Conservation (phyloP, 805 yeast genomes). For the Candida sphagnicola region DNA sequence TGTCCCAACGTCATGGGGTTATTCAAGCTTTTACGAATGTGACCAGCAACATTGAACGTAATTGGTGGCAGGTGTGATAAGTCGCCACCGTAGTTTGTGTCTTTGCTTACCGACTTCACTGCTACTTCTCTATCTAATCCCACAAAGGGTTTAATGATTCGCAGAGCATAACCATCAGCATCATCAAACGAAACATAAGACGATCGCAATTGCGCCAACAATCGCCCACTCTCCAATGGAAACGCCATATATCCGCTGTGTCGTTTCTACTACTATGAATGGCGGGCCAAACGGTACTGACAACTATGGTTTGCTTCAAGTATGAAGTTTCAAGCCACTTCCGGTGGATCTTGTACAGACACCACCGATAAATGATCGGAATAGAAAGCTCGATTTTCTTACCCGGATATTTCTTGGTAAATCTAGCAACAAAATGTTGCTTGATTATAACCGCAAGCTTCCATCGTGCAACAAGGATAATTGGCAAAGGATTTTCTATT, state of each 20-base stretch:
- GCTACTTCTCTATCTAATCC: constrained; percentile 6
- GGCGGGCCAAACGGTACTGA: too few relatives aligned
- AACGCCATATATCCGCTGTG: constrained; percentile 27
- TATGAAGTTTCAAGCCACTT: too few relatives aligned
- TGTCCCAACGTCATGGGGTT: not conserved
- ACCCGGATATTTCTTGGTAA: not conserved
- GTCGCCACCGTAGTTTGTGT: not conserved
- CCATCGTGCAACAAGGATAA: too few relatives aligned
- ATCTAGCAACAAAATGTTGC: not conserved
- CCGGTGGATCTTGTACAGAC: too few relatives aligned
- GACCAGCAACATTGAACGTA: constrained; percentile 21
- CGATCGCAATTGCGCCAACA: constrained; percentile 26
- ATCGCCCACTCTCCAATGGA: constrained; percentile 27
- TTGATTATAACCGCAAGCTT: too few relatives aligned
- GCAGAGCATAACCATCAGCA: constrained; percentile 17
- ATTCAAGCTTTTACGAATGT: constrained; percentile 14
- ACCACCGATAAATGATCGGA: too few relatives aligned
- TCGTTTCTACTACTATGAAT: too few relatives aligned
- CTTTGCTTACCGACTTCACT: not conserved
- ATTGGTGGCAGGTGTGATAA: constrained; percentile 26
- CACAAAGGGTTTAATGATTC: constrained; percentile 16
- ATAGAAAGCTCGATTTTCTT: too few relatives aligned
- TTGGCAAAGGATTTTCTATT: too few relatives aligned
- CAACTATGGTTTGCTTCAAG: too few relatives aligned
- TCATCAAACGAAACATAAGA: constrained; percentile 22